A percentile compares a stretch with the other conserved stretches of the same genome.
These are phyloP conservation scores for Phytophthora litchii DNA, from an alignment of 352 stramenopile species.

Conservation along the genomic window DNA sequence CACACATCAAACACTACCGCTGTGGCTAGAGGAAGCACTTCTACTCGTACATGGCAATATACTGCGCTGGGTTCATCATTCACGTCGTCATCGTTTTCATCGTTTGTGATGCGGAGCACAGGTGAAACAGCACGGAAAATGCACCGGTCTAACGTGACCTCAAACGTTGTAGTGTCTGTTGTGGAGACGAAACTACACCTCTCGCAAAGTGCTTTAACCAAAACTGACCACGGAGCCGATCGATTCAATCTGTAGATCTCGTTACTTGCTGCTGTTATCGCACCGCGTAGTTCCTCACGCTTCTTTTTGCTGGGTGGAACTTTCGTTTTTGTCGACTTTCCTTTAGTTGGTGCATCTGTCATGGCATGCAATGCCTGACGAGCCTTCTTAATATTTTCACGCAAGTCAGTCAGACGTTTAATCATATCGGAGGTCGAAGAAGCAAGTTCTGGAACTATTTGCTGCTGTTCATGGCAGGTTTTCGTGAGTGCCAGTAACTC, in stretches of 20 bases:
- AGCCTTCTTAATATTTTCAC: slow-evolving; percentile 10
- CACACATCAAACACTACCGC: slow-evolving; percentile 47
- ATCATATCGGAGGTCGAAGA: slow-evolving; percentile 10
- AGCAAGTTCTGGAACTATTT: slow-evolving; percentile 38
- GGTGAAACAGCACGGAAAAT: slow-evolving; percentile 44
- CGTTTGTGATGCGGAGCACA: slow-evolving; percentile 43
- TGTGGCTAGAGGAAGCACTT: slow-evolving; percentile 28
- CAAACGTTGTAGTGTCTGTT: neutral
- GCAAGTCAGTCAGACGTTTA: slow-evolving; percentile 22
- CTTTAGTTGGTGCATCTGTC: slow-evolving; percentile 12
- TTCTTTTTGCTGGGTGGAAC: slow-evolving; percentile 29
- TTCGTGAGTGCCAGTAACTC: slow-evolving; percentile 57
- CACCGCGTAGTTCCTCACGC: slow-evolving; percentile 20
- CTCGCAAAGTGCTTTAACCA: slow-evolving; percentile 48
- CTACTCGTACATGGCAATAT: slow-evolving; percentile 50
- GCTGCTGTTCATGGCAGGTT: slow-evolving; percentile 43
- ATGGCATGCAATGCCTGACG: slow-evolving; percentile 16
- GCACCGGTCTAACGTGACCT: slow-evolving; percentile 45
- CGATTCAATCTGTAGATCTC: slow-evolving; percentile 31
- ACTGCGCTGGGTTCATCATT: slow-evolving; percentile 24
- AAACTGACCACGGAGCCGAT: slow-evolving; percentile 36
- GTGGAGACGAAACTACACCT: slow-evolving; percentile 25
- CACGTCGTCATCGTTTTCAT: slow-evolving; percentile 24
- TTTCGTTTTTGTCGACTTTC: slow-evolving; percentile 33
- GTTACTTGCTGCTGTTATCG: slow-evolving; percentile 21